These are phyloP conservation scores for Mycogone perniciosa DNA, from an alignment of 2,329 filamentous ascomycete species.

Conservation along the genomic window DNA sequence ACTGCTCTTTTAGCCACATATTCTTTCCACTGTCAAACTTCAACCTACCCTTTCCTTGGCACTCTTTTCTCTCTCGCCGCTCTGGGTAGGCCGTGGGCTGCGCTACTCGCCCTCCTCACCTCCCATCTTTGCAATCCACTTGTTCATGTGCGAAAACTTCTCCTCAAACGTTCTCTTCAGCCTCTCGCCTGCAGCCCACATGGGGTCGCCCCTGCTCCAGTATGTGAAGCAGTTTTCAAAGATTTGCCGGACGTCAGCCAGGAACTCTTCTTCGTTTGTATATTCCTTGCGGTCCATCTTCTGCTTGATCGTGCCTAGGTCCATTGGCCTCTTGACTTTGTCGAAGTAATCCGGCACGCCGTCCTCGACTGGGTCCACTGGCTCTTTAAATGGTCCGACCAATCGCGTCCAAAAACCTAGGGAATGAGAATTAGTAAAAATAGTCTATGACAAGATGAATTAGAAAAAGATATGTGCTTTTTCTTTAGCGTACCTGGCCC, in stretches of 20 bases:
- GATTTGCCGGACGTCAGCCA: conserved; percentile 53
- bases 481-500: conserved; percentile 49
- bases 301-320: conserved; percentile 52
- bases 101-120: conserved; percentile 28
- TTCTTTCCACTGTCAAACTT: not conserved
- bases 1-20: not conserved
- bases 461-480: not conserved
- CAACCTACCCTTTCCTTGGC: not conserved
- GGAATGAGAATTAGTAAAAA: not conserved
- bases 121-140: conserved; percentile 51
- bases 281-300: conserved; percentile 54
- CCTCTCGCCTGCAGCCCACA: conserved; percentile 50
- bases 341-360: conserved; percentile 56
- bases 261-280: conserved; percentile 45
- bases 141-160: conserved; percentile 53
- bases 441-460: not conserved
- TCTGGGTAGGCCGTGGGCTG: not conserved
- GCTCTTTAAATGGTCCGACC: conserved; percentile 55
- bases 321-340: conserved; percentile 57
- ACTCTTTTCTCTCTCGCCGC: too few relatives aligned
- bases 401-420: conserved; percentile 61
- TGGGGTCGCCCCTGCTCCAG: conserved; percentile 49
- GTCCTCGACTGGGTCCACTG: conserved; percentile 51
- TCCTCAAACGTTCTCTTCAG: conserved; percentile 54
- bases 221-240: conserved; percentile 60